Conservation (phyloP, 139 green algal genomes). For the Closterium sp. region DNA sequence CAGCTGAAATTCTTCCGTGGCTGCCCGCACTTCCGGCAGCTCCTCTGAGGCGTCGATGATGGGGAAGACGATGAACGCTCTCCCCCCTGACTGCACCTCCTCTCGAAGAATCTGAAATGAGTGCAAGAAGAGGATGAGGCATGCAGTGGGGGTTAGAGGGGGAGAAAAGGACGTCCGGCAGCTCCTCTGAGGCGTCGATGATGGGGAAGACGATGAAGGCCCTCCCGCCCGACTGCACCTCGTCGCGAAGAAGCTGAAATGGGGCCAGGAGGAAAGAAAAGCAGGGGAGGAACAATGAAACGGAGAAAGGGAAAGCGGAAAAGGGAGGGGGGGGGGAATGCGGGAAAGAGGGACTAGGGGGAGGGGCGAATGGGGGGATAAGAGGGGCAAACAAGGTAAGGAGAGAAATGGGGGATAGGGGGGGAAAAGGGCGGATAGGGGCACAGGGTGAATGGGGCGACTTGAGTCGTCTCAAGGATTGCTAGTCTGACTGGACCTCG, state of each 20-base stretch:
- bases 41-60: conserved; percentile 42
- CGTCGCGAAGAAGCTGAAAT: conserved; percentile 18
- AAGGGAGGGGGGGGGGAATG: background rate
- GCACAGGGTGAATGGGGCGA: too few relatives aligned
- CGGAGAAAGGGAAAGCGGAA: too few relatives aligned
- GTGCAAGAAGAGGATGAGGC: background rate
- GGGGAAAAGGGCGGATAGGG: background rate
- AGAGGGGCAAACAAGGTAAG: background rate
- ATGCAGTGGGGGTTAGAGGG: background rate
- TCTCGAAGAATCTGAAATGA: conserved; percentile 28
- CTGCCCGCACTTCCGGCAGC: conserved; percentile 3
- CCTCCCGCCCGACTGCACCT: background rate
- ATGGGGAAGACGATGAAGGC: conserved; percentile 35
- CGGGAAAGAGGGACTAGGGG: background rate
- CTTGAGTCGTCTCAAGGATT: too few relatives aligned
- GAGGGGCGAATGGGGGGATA: background rate
- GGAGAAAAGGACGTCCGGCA: background rate
- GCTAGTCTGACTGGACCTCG: background rate
- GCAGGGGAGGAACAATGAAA: too few relatives aligned
- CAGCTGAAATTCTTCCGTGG: conserved; percentile 2
- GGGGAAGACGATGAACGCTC: conserved; percentile 44
- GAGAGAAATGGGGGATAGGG: background rate
- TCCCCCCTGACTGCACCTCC: conserved; percentile 37
- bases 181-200: conserved; percentile 19
- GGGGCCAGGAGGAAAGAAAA: too few relatives aligned